Base-by-base conservation (phyloP, 1,284 basidiomycete genomes). In the Melampsora larici-populina region DNA sequence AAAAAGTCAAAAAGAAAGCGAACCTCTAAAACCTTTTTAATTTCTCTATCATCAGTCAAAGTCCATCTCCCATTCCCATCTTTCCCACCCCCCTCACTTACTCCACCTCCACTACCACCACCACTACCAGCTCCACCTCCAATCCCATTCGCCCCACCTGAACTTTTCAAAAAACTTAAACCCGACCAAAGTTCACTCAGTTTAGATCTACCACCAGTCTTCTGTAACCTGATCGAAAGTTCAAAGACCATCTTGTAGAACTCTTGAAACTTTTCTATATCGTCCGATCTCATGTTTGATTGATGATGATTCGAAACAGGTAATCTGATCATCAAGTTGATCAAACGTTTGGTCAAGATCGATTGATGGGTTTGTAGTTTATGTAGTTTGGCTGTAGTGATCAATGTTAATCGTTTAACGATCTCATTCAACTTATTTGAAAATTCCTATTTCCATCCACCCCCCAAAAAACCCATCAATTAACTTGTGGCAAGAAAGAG, bases 11-110 rank as follows among this genome's bases (percentile, higher is more conserved):
- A 58, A 26, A 58, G 13, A 58, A 58, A 58, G 13, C 5, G 26
- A 58, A 75, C 73, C 26, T 75, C 65, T 48, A 75, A 62, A 36
- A 75, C 65, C 40, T 75, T 75, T 46, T 67, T 68, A n/a, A 75
- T 75, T 46, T 75, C 64, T 62, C 48, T 67, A n/a, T 75, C 64
- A 29, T 75, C 73, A 43, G n/a, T 68, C 21, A 75, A 26, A 15
- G 73, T 58, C 73, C 73, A 75, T 68, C 60, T 74, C 1, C 62
- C 63, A 26, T n/a, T n/a, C n/a, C n/a, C n/a, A n/a, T n/a, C n/a
- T n/a, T n/a, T n/a, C n/a, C n/a, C n/a, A n/a, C n/a, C n/a, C n/a
- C n/a, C n/a, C n/a, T n/a, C n/a, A n/a, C n/a, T n/a, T n/a, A n/a
- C n/a, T n/a, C n/a, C n/a, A n/a, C n/a, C n/a, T n/a, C n/a, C n/a